These are phyloP conservation scores for Candida buenavistaensis DNA, from an alignment of 1,139 yeast species.

Conservation along the genomic window DNA sequence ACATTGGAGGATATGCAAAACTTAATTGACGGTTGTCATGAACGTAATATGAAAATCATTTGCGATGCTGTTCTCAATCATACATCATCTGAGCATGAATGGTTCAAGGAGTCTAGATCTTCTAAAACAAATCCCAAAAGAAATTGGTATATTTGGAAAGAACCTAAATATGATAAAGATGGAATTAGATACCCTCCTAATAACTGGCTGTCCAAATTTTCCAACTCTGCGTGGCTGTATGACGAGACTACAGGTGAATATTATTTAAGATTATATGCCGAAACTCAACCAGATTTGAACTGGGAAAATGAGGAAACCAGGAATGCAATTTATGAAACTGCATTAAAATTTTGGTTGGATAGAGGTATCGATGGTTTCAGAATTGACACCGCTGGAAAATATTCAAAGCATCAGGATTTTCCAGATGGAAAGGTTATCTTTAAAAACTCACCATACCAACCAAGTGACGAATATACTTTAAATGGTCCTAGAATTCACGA, in stretches of 20 bases:
- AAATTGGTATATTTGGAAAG: conserved; percentile 63
- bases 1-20: conserved; percentile 51
- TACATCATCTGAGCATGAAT: conserved; percentile 53
- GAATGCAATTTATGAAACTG: conserved; percentile 50
- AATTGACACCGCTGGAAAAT: conserved; percentile 55
- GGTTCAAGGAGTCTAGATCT: conserved; percentile 58
- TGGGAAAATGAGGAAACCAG: conserved; percentile 58
- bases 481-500: conserved; percentile 59
- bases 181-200: conserved; percentile 56
- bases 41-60: conserved; percentile 51
- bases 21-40: conserved; percentile 48
- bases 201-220: conserved; percentile 55
- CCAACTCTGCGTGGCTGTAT: conserved; percentile 57
- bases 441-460: conserved; percentile 43
- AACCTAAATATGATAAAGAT: conserved; percentile 43
- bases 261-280: conserved; percentile 53
- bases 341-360: conserved; percentile 54
- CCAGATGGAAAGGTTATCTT: conserved; percentile 50
- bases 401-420: conserved; percentile 48
- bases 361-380: conserved; percentile 61
- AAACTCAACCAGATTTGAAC: conserved; percentile 57
- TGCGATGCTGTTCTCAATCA: conserved; percentile 62
- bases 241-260: conserved; percentile 55
- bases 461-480: conserved; percentile 28
- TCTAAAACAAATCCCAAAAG: conserved; percentile 54